Evolutionary conservation across 306 rosid genomes (phyloP), one percentile per base, ranked within the genome.

Genomic region (Dalbergia cultrata): DNA sequence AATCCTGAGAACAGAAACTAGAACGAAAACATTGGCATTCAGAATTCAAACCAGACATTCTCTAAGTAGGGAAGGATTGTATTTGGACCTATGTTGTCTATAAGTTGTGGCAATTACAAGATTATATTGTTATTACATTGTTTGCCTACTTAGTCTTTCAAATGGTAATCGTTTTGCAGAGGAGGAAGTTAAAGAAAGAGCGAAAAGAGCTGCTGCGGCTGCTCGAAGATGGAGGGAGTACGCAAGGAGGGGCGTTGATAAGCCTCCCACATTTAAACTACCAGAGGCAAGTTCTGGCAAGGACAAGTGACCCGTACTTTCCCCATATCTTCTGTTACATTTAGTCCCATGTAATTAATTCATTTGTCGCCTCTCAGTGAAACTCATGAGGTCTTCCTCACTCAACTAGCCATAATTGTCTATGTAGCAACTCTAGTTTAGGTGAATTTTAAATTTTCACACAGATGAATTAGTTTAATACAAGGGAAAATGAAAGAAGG

Each of bases 151-250:
- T 21, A 54, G 34, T 47, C 5, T 43, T 80, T 58, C 1, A 62
- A 70, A 75, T 54, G 60, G 74, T 63, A 13, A 76, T 37, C 33
- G 18, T 65, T 60, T 66, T 79, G 75, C 92, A 94, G 98, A 90
- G 56, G 93, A 89, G 72, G 92, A 90, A 81, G 83, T 53, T 49
- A 87, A 88, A 71, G 97, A 92, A 75, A 87, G 93, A 80, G 90
- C 89, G 11, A 88, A 64, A 50, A 82, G 87, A 85, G 96, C 97
- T 0, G 97, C 98, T 0, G 86, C 94, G 0, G 98, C 93, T 0
- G 92, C 98, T 49, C 81, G 97, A 37, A 79, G 97, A 85, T 94
- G 98, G 97, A 86, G 94, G 80, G 98, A 94, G 86, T 94, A 94
- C 86, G 92, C 98, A 4, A 87, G 97, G 78, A 87, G 81, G 69